Conservation (phyloP, 2,329 filamentous ascomycete genomes). For the Paecilomyces formosus region DNA sequence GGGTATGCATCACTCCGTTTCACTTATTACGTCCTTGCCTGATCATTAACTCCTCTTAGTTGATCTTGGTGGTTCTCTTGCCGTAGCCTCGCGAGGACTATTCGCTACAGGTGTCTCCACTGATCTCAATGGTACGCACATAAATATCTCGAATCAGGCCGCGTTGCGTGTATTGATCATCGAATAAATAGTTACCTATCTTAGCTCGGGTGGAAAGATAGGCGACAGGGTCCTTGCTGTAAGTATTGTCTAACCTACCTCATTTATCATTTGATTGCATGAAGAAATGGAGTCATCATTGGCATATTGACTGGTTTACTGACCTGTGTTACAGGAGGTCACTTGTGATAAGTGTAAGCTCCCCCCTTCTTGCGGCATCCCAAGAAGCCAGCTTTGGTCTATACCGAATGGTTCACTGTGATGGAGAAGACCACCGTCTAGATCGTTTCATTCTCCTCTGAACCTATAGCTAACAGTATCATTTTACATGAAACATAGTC, state of each 20-base stretch:
- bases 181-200: constrained; percentile 49
- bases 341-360: constrained; percentile 57
- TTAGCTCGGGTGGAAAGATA: constrained; percentile 56
- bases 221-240: constrained; percentile 52
- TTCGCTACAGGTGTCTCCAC: constrained; percentile 62
- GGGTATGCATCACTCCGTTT: constrained; percentile 25
- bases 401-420: background rate
- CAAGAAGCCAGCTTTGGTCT: background rate
- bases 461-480: background rate
- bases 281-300: background rate
- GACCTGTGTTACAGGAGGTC: constrained; percentile 40
- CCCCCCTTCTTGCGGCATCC: background rate
- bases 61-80: constrained; percentile 59
- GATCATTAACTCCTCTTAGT: constrained; percentile 30
- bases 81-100: constrained; percentile 57
- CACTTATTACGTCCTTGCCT: background rate
- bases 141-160: background rate
- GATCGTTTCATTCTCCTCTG: background rate
- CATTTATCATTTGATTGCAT: background rate
- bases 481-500: constrained; percentile 32
- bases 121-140: constrained; percentile 49
- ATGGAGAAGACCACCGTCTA: background rate
- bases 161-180: background rate
- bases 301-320: constrained; percentile 6
- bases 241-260: constrained; percentile 12